These are phyloP conservation scores for Eucalyptus microcorys DNA, from an alignment of 345 rosid genomes.

Conservation along the genomic window DNA sequence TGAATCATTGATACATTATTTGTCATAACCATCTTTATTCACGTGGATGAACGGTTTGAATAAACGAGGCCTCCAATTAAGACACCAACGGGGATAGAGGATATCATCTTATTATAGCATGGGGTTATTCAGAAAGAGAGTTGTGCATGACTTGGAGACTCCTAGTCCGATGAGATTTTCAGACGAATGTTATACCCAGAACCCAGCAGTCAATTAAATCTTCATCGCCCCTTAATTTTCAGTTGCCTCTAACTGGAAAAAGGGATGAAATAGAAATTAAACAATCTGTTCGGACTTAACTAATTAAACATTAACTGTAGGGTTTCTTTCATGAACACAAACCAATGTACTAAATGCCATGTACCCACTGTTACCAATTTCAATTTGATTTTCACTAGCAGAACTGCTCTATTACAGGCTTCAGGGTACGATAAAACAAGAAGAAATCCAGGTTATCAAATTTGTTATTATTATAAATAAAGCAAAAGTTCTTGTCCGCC, in stretches of 20 bases:
- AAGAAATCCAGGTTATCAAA: neutral
- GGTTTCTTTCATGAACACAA: neutral
- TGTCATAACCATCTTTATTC: neutral
- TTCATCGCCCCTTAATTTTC: neutral
- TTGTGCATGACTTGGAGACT: neutral
- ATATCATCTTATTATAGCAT: neutral
- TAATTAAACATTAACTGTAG: neutral
- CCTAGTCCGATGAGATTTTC: neutral
- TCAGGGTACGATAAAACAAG: neutral
- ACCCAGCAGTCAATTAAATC: neutral
- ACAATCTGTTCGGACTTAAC: neutral
- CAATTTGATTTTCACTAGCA: neutral
- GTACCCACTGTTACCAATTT: neutral
- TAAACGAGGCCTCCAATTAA: neutral
- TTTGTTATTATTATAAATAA: neutral
- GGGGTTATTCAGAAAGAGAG: neutral
- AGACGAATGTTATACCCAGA: neutral
- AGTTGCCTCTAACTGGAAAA: neutral
- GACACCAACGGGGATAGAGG: neutral
- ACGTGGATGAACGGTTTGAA: neutral
- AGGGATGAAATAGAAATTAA: neutral
- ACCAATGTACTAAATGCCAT: neutral
- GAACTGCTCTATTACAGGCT: neutral
- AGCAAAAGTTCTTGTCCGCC: neutral
- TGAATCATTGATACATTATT: neutral